Evolutionary conservation across 208 protist genomes (phyloP), one percentile per base, ranked within the genome.

Genomic region (Leishmania martiniquensis): DNA sequence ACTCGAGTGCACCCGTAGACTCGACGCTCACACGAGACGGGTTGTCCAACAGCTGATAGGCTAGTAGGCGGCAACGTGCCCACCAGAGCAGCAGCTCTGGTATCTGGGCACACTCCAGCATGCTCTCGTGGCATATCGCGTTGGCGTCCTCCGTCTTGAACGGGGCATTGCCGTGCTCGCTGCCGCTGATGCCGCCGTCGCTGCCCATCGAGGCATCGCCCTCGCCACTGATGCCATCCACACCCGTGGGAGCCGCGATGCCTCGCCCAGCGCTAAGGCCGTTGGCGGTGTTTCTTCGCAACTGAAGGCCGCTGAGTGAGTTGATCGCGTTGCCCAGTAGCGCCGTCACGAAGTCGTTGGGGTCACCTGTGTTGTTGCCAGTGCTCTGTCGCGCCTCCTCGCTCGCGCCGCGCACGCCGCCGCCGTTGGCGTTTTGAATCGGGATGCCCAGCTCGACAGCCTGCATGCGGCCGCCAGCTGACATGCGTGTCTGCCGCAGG

Each of bases 31-130:
- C 67, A 17, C 88, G 87, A 22, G 83, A 82, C 7, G 68, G 15
- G 47, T 20, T 63, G 25, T 82, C 65, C 3, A 95, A 80, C 51
- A 90, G 72, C 71, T 84, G 75, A 62, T 91, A 78, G 66, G 83
- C 85, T 15, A 97, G 80, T 52, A 97, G 75, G 1, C 93, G 90
- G 83, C 87, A 94, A 67, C 93, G 88, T 25, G 87, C 89, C 93
- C 93, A 97, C 91, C 93, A 97, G 72, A 97, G 76, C 55, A 90
- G 71, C 68, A 78, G 32, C 76, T 78, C 77, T 37, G 78, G 79
- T 45, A 65, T 75, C 75, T 80, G 65, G 4, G 72, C 62, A 63
- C 62, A 83, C 82, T 62, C 82, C 72, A 74, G 82, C 89, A 97
- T 95, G 66, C 82, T 91, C 74, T 85, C 78, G 32, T 93, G 81